A percentile compares a stretch with the other conserved stretches of the same genome.
Evolutionary conservation across 2,329 filamentous ascomycete genomes (phyloP).

Genomic region (Sordariomycetes sp.): DNA sequence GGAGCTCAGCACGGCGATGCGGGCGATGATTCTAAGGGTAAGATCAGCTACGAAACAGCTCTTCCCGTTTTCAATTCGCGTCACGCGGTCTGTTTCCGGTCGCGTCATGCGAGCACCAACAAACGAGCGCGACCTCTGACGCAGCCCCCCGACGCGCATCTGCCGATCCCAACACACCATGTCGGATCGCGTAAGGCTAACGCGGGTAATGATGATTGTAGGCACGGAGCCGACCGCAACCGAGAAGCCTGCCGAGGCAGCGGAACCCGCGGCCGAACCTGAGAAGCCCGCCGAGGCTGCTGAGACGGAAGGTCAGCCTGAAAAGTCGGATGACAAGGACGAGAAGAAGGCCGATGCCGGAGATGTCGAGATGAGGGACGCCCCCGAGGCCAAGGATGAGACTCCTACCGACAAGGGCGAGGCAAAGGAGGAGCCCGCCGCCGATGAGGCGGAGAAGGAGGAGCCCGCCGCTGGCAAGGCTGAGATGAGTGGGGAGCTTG

Average conservation of each 20-base stretch:
- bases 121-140: slow-evolving; percentile 7
- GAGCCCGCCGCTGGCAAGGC: slow-evolving; percentile 15
- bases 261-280: neutral
- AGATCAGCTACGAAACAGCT: neutral
- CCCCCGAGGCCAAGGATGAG: slow-evolving; percentile 5
- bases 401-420: slow-evolving; percentile 14
- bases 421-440: slow-evolving; percentile 17
- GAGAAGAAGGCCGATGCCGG: slow-evolving; percentile 4
- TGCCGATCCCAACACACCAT: neutral
- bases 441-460: slow-evolving; percentile 27
- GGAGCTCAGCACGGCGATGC: neutral
- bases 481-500: slow-evolving; percentile 2
- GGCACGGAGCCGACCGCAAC: neutral
- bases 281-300: slow-evolving; percentile 2
- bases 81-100: neutral
- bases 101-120: neutral
- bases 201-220: neutral
- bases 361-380: slow-evolving; percentile 7
- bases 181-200: neutral
- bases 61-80: neutral
- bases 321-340: slow-evolving; percentile 5
- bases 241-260: neutral
- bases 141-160: neutral
- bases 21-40: neutral
- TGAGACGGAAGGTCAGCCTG: neutral